Evolutionary conservation across 352 stramenopile species (phyloP), one percentile per base, ranked within the genome.

Genomic region (Phytophthora pinifolia): DNA sequence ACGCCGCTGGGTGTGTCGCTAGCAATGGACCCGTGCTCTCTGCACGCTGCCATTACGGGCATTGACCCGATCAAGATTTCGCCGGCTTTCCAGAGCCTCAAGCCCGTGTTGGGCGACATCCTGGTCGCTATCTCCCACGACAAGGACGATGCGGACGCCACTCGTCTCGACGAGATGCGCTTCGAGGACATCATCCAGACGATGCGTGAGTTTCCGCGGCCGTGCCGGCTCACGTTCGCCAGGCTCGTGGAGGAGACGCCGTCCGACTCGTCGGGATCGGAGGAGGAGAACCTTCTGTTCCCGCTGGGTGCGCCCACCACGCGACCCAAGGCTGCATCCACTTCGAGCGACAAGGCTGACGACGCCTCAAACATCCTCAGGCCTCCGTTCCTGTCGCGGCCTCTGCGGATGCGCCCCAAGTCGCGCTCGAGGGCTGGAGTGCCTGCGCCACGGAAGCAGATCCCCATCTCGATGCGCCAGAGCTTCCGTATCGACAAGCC

Each of bases 1-100:
- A 53, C 65, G 34, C 64, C 80, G 0, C 63, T 93, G 9, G 83
- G 83, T 32, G 70, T 93, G 32, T 90, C 83, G 14, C 62, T 93
- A 14, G 79, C 79, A 3, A 90, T 90, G 78, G 80, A 93, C 44
- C 83, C 83, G 50, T 88, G 77, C 43, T 73, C 80, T 17, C 51
- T 93, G 12, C 76, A 90, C 60, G 79, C 80, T 6, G 71, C 72
- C 38, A 83, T 93, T 61, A 89, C 79, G 35, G 62, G 52, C 1
- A 74, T 92, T 45, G 77, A 92, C 45, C 32, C 66, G 9, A 66
- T 64, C 15, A 83, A 83, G 41, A 85, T 92, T 44, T 74, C 83
- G 2, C 57, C 74, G 1, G 73, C 71, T 14, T 81, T 90, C 43
- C 51, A 83, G 46, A 59, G 56, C 8, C 63, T 84, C 13, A 68